Conservation (phyloP, 2,329 filamentous ascomycete species). For the Apiospora aurea region DNA sequence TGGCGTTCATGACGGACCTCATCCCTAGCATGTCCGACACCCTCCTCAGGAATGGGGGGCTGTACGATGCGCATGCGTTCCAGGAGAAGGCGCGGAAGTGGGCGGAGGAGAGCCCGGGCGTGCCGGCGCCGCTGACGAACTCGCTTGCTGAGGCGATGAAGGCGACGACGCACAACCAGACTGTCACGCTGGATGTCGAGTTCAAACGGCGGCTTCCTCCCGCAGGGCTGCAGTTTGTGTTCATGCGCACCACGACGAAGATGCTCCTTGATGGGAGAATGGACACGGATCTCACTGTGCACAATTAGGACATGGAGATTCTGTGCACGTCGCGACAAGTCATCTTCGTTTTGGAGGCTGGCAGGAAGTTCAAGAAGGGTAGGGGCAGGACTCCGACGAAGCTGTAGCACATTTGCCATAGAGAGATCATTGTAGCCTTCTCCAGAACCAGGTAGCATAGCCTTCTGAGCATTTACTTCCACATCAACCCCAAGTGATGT, state of each 20-base stretch:
- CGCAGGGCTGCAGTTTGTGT: constrained; percentile 34
- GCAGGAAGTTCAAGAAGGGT: not conserved
- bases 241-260: constrained; percentile 33
- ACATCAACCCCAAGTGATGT: too few relatives aligned
- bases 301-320: not conserved
- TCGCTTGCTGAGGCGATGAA: constrained; percentile 32
- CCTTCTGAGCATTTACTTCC: too few relatives aligned
- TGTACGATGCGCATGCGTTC: constrained; percentile 30
- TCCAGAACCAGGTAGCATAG: too few relatives aligned
- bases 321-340: not conserved
- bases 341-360: not conserved
- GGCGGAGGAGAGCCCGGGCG: constrained; percentile 36
- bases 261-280: constrained; percentile 29
- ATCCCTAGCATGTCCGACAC: not conserved
- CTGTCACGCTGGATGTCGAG: constrained; percentile 37
- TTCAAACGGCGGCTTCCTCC: constrained; percentile 37
- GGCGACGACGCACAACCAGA: constrained; percentile 31
- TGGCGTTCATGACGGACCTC: constrained; percentile 38
- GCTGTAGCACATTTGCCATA: not conserved
- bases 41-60: not conserved
- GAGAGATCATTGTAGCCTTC: too few relatives aligned
- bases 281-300: not conserved
- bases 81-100: constrained; percentile 36
- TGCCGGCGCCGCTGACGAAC: constrained; percentile 30
- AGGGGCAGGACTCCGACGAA: not conserved